phyloP scores from a whole-genome alignment of 306 rosid species.

The Leucaena leucocephala region DNA sequence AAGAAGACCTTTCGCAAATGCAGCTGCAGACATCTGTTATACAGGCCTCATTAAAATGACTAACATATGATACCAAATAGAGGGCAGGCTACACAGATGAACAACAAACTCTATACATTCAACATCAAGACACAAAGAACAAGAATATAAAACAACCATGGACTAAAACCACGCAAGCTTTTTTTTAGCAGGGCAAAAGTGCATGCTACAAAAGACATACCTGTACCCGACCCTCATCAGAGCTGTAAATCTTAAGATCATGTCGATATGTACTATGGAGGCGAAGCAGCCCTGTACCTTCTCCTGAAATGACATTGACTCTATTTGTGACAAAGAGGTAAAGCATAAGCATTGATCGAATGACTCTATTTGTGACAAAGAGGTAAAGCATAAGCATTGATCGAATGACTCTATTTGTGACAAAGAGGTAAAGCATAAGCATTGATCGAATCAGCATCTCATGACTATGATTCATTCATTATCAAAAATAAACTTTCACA shows the following conservation, averaged over 20 bases:
- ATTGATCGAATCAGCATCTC: not conserved
- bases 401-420: not conserved
- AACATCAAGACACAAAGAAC: conserved; percentile 18
- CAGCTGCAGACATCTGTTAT: conserved; percentile 98
- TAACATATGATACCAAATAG: conserved; percentile 31
- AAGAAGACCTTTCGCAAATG: conserved; percentile 98
- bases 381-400: not conserved
- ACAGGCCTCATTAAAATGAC: conserved; percentile 34
- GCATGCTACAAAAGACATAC: conserved; percentile 44
- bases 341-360: not conserved
- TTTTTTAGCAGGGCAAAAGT: conserved; percentile 8
- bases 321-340: not conserved
- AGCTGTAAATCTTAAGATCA: conserved; percentile 95
- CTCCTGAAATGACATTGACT: conserved; percentile 50
- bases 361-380: not conserved
- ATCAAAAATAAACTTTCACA: not conserved
- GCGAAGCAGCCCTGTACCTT: conserved; percentile 97
- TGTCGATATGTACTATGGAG: conserved; percentile 97
- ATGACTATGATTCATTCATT: not conserved
- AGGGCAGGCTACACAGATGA: conserved; percentile 15
- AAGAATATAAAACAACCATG: not conserved
- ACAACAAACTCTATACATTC: conserved; percentile 33
- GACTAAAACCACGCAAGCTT: conserved; percentile 19
- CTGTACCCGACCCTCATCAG: conserved; percentile 99
- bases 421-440: not conserved